Conservation (phyloP, 768 basidiomycete genomes). For the Termitomyces bulborhizus region DNA sequence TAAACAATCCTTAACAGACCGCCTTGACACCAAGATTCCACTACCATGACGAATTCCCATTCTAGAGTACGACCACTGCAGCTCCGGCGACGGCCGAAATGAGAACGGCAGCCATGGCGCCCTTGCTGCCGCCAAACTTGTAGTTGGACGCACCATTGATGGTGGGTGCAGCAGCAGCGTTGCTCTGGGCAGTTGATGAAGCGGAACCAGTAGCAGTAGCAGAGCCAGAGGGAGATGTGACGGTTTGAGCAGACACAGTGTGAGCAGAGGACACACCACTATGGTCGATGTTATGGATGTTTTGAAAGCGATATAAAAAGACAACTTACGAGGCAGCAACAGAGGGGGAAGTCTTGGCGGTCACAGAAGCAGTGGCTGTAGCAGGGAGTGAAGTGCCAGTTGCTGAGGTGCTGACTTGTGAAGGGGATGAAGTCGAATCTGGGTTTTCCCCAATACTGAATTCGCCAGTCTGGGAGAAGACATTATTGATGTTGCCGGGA, state of each 20-base stretch:
- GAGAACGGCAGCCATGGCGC: slow-evolving; percentile 27
- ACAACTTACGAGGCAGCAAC: slow-evolving; percentile 6
- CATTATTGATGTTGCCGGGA: slow-evolving; percentile 36
- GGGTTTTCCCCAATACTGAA: slow-evolving; percentile 36
- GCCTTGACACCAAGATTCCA: neutral
- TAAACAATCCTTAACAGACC: neutral
- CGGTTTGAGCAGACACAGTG: slow-evolving; percentile 13
- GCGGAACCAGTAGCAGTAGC: slow-evolving; percentile 8
- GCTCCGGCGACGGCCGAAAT: slow-evolving; percentile 46
- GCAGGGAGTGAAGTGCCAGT: neutral
- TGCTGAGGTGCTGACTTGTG: slow-evolving; percentile 9
- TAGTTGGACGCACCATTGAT: slow-evolving; percentile 22
- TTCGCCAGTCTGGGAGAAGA: slow-evolving; percentile 29
- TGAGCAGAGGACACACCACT: neutral
- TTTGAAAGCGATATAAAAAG: neutral
- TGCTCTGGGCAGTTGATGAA: slow-evolving; percentile 9
- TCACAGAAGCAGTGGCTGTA: neutral
- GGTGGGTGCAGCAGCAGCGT: slow-evolving; percentile 13
- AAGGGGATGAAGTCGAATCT: neutral
- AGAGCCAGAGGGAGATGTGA: slow-evolving; percentile 4
- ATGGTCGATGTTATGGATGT: neutral
- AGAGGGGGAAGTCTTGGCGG: neutral
- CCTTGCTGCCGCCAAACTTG: slow-evolving; percentile 25
- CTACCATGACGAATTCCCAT: neutral
- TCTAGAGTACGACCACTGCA: slow-evolving; percentile 37